phyloP scores from a whole-genome alignment of 169 alveolate species.

The Plasmodium fragile region DNA sequence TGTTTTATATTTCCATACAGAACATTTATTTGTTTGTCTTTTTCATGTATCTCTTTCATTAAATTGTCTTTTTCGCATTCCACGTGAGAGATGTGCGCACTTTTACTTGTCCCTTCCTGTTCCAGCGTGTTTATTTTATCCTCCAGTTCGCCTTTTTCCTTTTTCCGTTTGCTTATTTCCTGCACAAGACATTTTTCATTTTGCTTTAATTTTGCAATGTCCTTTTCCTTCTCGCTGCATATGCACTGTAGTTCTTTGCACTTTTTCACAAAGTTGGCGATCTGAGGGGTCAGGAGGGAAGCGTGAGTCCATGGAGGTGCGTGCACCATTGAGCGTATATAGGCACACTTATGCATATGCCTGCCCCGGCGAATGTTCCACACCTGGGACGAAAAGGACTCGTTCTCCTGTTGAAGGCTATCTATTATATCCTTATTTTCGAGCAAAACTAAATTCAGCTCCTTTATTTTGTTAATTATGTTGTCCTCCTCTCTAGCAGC shows the following conservation, averaged over 20 bases:
- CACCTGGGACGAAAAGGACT: conserved; percentile 50
- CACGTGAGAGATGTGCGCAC: not conserved
- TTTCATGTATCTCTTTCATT: conserved; percentile 22
- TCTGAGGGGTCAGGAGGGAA: conserved; percentile 1
- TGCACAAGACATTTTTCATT: conserved; percentile 13
- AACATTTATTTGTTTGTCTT: conserved; percentile 7
- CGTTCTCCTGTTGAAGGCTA: conserved; percentile 44
- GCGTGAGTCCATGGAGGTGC: not conserved
- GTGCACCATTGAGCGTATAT: not conserved
- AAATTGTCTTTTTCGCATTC: not conserved
- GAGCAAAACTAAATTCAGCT: conserved; percentile 26
- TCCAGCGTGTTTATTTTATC: conserved; percentile 1
- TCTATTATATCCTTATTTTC: conserved; percentile 57
- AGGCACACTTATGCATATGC: not conserved
- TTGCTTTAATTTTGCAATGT: conserved; percentile 6
- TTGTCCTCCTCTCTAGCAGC: conserved; percentile 19
- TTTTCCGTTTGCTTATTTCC: conserved; percentile 12
- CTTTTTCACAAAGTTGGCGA: conserved; percentile 33
- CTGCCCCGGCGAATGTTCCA: not conserved
- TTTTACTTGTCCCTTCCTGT: conserved; percentile 1
- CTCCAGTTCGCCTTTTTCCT: conserved; percentile 31
- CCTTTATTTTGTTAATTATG: conserved; percentile 54
- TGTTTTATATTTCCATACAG: conserved; percentile 6
- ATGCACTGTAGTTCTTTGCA: conserved; percentile 61
- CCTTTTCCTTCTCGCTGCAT: conserved; percentile 9